Evolutionary conservation across 2,329 filamentous ascomycete species (phyloP), one percentile per base, ranked within the genome.

Genomic region (Zasmidium citrigriseum): DNA sequence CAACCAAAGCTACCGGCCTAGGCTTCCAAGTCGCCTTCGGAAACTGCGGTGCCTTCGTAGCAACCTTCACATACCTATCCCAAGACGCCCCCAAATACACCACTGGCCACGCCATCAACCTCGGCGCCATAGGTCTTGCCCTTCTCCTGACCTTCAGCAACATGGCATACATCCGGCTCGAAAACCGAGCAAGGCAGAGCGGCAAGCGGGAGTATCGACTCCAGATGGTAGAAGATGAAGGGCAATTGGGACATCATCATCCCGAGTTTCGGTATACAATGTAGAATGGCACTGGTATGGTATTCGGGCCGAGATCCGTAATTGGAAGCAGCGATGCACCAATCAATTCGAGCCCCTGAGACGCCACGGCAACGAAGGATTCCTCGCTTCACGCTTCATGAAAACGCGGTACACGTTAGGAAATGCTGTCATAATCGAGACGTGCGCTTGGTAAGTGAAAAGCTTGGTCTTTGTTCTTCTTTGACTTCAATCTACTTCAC

Each of bases 21-120:
- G 77, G 76, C 0, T 70, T 77, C 44, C 71, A 77, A 49, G 75
- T 79, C 29, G 73, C 73, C 4, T 63, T 78, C 41, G 75, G 75
- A 10, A 78, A 78, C 55, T 75, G 73, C 60, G 72, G 57, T 9
- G 77, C 77, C 9, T 80, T 80, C 54, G 71, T 78, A 9, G 77
- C 75, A 1, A 76, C 78, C 0, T 79, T 78, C 55, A 76, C 76
- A 20, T 79, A 79, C 60, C 68, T 81, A 3, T 64, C 69, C n/a
- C 64, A 71, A 56, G 77, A 80, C 65, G 74, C 72, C 67, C 75
- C 76, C 1, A 60, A 72, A 14, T 78, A 77, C 54, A 67, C 62
- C 4, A 71, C 73, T 0, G 77, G 76, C 2, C 76, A 80, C 63
- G 71, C 75, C 4, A 76, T 78, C 57, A 77, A 75, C 45, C 64